Evolutionary conservation across 129 eudicot genomes (phyloP), one percentile per base, ranked within the genome.

Genomic region (Heracleum sosnowskyi): DNA sequence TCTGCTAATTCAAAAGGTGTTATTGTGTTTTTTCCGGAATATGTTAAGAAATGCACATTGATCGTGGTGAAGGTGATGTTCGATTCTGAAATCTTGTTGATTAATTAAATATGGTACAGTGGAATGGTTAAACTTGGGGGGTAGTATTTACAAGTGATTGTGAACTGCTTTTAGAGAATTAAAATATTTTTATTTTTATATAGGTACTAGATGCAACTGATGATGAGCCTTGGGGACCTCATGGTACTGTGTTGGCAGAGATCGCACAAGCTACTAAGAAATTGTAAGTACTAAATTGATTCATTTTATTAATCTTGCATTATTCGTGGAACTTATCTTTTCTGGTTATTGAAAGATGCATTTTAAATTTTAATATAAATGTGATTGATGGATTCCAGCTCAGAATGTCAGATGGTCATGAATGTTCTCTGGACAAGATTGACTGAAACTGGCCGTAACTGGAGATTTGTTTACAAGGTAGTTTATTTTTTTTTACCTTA

Each of bases 351-450:
- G 4, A 20, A 28, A 80, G 29, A 37, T 16, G 70, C 42, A 69
- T 82, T 42, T 63, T 62, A 74, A 75, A 0, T 46, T 45, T 77
- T 33, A 40, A 16, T 55, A 17, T 77, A 0, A 60, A 24, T 45
- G 57, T 79, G 80, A 81, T 83, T 33, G 60, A 28, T 82, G 82
- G 49, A 80, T 69, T 84, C 71, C 90, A 96, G 97, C 90, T 84
- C 99, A 63, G 99, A 96, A 62, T 96, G 99, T 79, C 99, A 92
- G 89, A 90, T 96, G 97, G 91, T 92, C 74, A 96, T 96, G 99
- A 87, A 89, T 77, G 99, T 96, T 81, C 87, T 96, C n/a, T 89
- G 99, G 99, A 85, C 97, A 55, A 90, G 97, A 83, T 82, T 96
- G 87, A 85, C 86, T 51, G 97, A 96, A 89, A 96, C 97, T 77